Evolutionary conservation across 352 stramenopile species (phyloP), one percentile per base, ranked within the genome.

Genomic region (Lagenidium giganteum): DNA sequence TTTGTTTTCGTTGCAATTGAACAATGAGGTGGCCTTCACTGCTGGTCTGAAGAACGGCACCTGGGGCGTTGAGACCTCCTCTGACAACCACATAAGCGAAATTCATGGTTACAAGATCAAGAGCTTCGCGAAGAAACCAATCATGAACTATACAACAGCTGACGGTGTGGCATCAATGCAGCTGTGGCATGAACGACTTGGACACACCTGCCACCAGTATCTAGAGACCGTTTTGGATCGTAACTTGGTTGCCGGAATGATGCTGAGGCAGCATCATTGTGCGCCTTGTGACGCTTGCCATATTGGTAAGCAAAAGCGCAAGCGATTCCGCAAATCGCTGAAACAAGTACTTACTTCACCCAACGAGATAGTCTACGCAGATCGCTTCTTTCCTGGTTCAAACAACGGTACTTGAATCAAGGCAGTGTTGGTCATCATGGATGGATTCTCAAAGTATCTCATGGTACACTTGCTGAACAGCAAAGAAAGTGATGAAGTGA

Each of bases 171-270:
- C 8, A 8, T 95, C 18, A 17, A 47, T 54, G 18, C 72, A 64
- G 17, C 51, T 38, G 17, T 57, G n/a, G n/a, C n/a, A n/a, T n/a
- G 45, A 24, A 93, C 73, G 34, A 40, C 49, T 51, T 24, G 21
- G 25, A 3, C 23, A 61, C 32, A 46, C 42, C 28, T 43, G 41
- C 14, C 11, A 51, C 17, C 6, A 38, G 29, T 48, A 48, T 40
- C 41, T 48, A 1, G 40, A 40, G 30, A 25, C 16, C 1, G 40
- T 48, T 28, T 28, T 32, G 1, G 30, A 48, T 16, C 20, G 32
- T 18, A 23, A 31, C 3, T 8, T 28, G n/a, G 31, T 48, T 1
- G 12, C 38, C 1, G 41, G 41, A 1, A 48, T 48, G 41, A 30
- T 40, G 12, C 4, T 40, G 20, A 40, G 20, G 1, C 18, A 13